Conservation (phyloP, 2,329 filamentous ascomycete species). For the Aaosphaeria pasadenensis region DNA sequence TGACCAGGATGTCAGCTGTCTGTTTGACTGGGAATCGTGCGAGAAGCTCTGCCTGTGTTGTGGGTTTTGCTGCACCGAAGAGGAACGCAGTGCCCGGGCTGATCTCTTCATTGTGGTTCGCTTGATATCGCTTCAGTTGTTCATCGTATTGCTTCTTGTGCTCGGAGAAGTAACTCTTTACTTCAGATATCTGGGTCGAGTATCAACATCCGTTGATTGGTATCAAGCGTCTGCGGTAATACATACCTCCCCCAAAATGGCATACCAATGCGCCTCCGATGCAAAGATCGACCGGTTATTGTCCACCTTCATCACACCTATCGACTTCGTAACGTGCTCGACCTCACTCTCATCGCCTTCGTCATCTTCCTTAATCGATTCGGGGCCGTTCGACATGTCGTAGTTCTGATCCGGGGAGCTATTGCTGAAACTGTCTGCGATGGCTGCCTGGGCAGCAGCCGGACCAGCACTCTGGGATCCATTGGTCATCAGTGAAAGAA, state of each 20-base stretch:
- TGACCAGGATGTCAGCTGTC: conserved; percentile 79
- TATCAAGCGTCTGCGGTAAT: not conserved
- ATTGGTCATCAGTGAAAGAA: conserved; percentile 91
- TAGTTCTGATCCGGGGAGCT: conserved; percentile 39
- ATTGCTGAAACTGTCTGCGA: conserved; percentile 47
- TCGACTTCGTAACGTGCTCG: conserved; percentile 49
- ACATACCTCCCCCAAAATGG: conserved; percentile 50
- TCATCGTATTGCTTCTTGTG: conserved; percentile 89
- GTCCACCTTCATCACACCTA: conserved; percentile 53
- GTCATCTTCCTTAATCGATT: conserved; percentile 51
- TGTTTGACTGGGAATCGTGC: conserved; percentile 76
- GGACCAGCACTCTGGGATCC: conserved; percentile 63
- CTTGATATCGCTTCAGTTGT: conserved; percentile 72
- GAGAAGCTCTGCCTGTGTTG: conserved; percentile 73
- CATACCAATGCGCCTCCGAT: conserved; percentile 53
- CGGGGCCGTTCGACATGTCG: conserved; percentile 57
- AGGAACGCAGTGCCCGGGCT: conserved; percentile 72
- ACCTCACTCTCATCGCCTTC: conserved; percentile 63
- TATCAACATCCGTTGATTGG: not conserved
- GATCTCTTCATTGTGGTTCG: conserved; percentile 56
- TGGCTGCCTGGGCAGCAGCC: conserved; percentile 57
- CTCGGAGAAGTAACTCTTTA: conserved; percentile 81
- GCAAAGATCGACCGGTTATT: conserved; percentile 48
- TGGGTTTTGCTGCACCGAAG: conserved; percentile 67
- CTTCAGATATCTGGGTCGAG: conserved; percentile 70